These are phyloP conservation scores for Pseudogymnoascus destructans DNA, from an alignment of 2,329 filamentous ascomycete genomes.

Conservation along the genomic window DNA sequence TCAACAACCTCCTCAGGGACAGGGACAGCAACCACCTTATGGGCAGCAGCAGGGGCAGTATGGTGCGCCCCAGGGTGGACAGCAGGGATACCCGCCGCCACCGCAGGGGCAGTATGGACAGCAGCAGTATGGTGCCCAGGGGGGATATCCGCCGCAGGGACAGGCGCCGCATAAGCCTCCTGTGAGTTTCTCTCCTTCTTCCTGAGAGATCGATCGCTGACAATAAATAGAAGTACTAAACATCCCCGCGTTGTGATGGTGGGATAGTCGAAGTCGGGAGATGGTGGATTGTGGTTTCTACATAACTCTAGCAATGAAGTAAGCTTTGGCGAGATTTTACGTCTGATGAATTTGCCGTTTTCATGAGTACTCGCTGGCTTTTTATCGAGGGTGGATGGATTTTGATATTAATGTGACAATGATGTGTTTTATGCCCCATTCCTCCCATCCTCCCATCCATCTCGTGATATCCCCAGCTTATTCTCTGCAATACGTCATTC, in stretches of 20 bases:
- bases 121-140: neutral
- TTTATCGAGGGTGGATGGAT: neutral
- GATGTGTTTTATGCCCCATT: neutral
- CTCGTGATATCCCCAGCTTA: too few species aligned
- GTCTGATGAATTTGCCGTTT: neutral
- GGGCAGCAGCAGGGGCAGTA: neutral
- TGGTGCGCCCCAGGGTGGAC: neutral
- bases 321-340: neutral
- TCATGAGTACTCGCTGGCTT: neutral
- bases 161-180: neutral
- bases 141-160: neutral
- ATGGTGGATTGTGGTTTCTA: neutral
- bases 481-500: neutral
- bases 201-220: neutral
- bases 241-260: neutral
- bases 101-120: neutral
- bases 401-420: neutral
- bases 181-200: neutral
- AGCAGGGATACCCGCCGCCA: neutral
- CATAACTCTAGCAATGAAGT: neutral
- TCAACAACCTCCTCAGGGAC: constrained; percentile 16
- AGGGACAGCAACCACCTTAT: constrained; percentile 12
- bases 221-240: neutral
- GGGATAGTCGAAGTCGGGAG: neutral
- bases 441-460: neutral